Conservation (phyloP, 225 moss, liverwort and hornwort species). For the Neckera pumila region DNA sequence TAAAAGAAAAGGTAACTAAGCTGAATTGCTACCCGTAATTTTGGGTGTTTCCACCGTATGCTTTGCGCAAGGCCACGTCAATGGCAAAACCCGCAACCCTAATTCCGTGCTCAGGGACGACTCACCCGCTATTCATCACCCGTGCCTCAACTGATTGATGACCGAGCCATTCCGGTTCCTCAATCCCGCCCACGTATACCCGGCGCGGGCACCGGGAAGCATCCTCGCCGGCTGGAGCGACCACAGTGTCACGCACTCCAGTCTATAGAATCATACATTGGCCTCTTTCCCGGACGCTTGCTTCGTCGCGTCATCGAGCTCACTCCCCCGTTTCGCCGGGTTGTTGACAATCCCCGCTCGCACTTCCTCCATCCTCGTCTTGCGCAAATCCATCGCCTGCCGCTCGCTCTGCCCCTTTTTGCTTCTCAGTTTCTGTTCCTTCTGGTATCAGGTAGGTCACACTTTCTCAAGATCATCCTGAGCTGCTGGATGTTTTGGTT, state of each 20-base stretch:
- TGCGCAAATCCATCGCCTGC: not conserved
- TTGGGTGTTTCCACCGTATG: too few relatives aligned
- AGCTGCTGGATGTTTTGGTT: not conserved
- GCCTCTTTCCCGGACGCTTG: not conserved
- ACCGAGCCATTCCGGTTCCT: not conserved
- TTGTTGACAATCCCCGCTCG: not conserved
- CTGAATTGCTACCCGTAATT: too few relatives aligned
- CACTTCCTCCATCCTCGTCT: not conserved
- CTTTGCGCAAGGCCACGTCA: not conserved
- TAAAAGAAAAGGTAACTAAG: too few relatives aligned
- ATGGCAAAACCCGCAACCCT: too few relatives aligned
- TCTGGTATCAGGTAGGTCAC: not conserved
- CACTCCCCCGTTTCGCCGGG: not conserved
- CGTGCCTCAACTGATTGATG: not conserved
- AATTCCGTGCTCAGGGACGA: not conserved
- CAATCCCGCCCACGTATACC: not conserved
- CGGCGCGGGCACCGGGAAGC: not conserved
- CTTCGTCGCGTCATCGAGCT: conserved; percentile 1
- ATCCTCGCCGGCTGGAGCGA: not conserved
- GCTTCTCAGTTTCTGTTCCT: not conserved
- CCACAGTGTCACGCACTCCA: not conserved
- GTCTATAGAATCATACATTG: not conserved
- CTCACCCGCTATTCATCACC: not conserved
- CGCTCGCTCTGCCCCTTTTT: not conserved
- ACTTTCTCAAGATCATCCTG: not conserved